Evolutionary conservation across 2,329 filamentous ascomycete genomes (phyloP), one percentile per base, ranked within the genome.

Genomic region (Leptodontidium sp.): DNA sequence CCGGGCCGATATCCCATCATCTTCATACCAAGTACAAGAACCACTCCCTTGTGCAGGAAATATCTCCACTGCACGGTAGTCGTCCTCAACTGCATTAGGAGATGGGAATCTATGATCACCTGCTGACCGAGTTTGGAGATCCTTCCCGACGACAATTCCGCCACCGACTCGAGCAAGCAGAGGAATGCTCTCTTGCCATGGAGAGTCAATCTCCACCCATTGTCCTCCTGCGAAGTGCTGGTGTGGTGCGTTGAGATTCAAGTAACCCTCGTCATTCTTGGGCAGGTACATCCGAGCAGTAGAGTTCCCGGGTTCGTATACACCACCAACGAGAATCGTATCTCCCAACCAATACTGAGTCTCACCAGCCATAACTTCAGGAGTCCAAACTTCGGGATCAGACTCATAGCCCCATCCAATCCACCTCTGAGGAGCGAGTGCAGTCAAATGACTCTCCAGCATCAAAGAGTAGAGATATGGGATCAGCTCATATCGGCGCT

Each of bases 311-410:
- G 88, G 81, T 73, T 90, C 85, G 74, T 90, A 93, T 0, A 93
- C 89, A 4, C 90, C 90, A 1, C 88, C 88, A 8, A 93, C 81
- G 0, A 93, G 82, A 9, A 93, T 79, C 0, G 85, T 82, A 65
- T 91, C 88, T 12, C 91, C 91, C 29, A 93, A 85, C 90, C 90
- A 93, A 80, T 90, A 93, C 76, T 93, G 90, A 4, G 86, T 86
- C 72, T 93, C 91, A 8, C 90, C 90, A 38, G 86, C 82, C 66
- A 86, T 88, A 2, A 92, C 80, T 0, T 82, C 75, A 59, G 82
- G 83, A 1, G 81, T 87, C 91, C 91, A 93, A 0, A 93, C 87
- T 69, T 88, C 87, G 0, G 87, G 81, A 72, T 93, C 91, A 0
- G 79, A 75, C 75, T 93, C 90, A 73, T 90, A 92, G 32, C 89